Conservation (phyloP, 1,139 yeast genomes). For the Entelexis sorbosivorans region DNA sequence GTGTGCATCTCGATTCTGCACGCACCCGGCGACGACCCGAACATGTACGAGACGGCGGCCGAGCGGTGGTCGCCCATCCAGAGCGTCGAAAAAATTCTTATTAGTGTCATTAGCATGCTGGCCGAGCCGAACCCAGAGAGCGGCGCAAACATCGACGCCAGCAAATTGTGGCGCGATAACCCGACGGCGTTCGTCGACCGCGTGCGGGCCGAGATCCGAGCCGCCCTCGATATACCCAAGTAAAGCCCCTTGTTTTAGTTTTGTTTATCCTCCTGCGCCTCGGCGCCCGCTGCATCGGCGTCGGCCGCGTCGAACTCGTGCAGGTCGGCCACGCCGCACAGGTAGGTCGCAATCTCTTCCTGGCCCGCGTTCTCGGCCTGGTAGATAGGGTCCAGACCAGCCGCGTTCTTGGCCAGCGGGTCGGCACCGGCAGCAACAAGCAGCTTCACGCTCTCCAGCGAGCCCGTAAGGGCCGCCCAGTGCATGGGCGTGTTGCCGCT, state of each 20-base stretch:
- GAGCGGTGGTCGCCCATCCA: slow-evolving; percentile 98
- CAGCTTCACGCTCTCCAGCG: slow-evolving; percentile 54
- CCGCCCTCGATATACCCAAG: slow-evolving; percentile 43
- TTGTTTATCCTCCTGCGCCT: neutral
- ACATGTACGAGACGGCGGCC: slow-evolving; percentile 86
- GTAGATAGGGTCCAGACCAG: slow-evolving; percentile 72
- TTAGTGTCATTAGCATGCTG: slow-evolving; percentile 89
- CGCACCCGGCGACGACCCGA: slow-evolving; percentile 95
- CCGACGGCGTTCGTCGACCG: slow-evolving; percentile 52
- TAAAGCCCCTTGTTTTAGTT: neutral
- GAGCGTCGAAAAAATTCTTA: slow-evolving; percentile 83
- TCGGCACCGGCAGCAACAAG: slow-evolving; percentile 74
- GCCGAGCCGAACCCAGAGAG: slow-evolving; percentile 96
- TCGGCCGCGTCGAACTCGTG: slow-evolving; percentile 6
- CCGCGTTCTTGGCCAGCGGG: slow-evolving; percentile 61
- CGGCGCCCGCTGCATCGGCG: neutral
- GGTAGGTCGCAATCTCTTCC: slow-evolving; percentile 33
- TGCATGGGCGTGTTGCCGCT: slow-evolving; percentile 89
- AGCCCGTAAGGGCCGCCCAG: slow-evolving; percentile 92
- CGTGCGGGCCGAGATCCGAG: slow-evolving; percentile 55
- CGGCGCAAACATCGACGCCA: slow-evolving; percentile 95
- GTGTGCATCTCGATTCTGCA: slow-evolving; percentile 93
- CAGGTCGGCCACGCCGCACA: slow-evolving; percentile 15
- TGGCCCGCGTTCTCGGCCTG: slow-evolving; percentile 60
- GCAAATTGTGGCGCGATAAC: slow-evolving; percentile 86